Conservation (phyloP, 2,329 filamentous ascomycete species). For the Neofusicoccum parvum region DNA sequence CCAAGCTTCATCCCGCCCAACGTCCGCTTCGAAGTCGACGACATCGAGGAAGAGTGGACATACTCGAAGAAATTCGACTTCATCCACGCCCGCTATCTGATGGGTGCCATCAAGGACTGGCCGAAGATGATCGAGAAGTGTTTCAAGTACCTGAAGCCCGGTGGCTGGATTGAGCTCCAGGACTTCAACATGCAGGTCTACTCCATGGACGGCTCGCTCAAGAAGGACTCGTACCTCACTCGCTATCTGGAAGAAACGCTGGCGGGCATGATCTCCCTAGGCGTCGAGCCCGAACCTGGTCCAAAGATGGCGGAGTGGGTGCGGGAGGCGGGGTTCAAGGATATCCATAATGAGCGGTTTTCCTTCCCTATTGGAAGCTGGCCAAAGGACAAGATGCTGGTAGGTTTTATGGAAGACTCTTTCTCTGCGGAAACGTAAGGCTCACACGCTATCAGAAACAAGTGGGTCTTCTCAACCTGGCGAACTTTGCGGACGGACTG, state of each 20-base stretch:
- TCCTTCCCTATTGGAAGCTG: slow-evolving; percentile 36
- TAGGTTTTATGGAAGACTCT: not conserved
- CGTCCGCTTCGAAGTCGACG: slow-evolving; percentile 54
- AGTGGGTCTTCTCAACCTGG: not conserved
- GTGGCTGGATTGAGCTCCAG: slow-evolving; percentile 32
- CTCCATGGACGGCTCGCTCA: slow-evolving; percentile 29
- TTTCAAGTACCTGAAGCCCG: slow-evolving; percentile 27
- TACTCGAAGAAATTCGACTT: slow-evolving; percentile 30
- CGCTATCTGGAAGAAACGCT: slow-evolving; percentile 29
- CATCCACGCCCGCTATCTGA: slow-evolving; percentile 28
- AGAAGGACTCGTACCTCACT: slow-evolving; percentile 25
- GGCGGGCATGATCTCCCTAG: slow-evolving; percentile 33
- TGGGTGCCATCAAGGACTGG: slow-evolving; percentile 30
- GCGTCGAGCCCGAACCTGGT: slow-evolving; percentile 40
- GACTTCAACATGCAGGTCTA: slow-evolving; percentile 30
- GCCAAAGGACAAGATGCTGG: slow-evolving; percentile 45
- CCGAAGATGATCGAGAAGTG: slow-evolving; percentile 27
- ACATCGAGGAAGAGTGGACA: slow-evolving; percentile 41
- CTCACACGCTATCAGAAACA: not conserved
- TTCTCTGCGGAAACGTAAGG: not conserved
- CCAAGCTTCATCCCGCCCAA: slow-evolving; percentile 52
- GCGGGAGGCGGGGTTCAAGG: slow-evolving; percentile 55
- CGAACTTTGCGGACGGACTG: slow-evolving; percentile 27
- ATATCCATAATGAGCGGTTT: slow-evolving; percentile 50
- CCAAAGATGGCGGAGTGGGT: slow-evolving; percentile 44